Evolutionary conservation across 805 yeast species (phyloP).

Genomic region (Candida quercuum): DNA sequence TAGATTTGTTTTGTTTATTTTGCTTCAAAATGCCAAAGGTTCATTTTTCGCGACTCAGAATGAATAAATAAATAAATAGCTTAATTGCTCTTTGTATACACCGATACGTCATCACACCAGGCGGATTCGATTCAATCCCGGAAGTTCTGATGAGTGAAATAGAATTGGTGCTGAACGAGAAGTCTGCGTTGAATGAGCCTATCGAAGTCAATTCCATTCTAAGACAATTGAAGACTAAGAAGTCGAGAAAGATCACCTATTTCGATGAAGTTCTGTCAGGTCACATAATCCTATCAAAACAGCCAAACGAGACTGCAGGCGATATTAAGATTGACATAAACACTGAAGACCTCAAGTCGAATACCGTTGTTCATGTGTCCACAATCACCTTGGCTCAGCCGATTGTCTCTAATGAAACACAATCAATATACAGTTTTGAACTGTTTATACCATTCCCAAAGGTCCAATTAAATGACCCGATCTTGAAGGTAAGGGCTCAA

Average conservation of each 20-base stretch:
- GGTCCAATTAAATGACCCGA: constrained; percentile 15
- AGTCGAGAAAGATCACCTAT: neutral
- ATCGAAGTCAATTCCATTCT: neutral
- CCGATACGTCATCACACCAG: neutral
- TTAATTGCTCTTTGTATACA: neutral
- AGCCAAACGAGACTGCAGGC: neutral
- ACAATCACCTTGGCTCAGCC: neutral
- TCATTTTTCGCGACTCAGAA: too few relatives aligned
- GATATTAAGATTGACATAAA: constrained; percentile 1
- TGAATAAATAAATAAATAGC: too few relatives aligned
- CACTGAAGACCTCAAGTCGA: neutral
- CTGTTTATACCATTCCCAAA: constrained; percentile 19
- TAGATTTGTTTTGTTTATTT: too few relatives aligned
- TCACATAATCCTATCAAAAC: constrained; percentile 5
- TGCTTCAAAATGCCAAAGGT: too few relatives aligned
- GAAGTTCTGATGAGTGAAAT: neutral
- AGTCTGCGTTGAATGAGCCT: neutral
- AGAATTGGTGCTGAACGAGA: neutral
- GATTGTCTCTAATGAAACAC: neutral
- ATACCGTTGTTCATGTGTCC: neutral
- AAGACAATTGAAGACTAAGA: neutral
- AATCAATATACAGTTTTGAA: constrained; percentile 9
- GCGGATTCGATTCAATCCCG: neutral
- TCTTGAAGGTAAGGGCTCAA: constrained; percentile 6
- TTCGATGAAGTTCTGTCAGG: constrained; percentile 15